Percentiles rank a stretch among this genome's conserved stretches.
phyloP scores from a whole-genome alignment of 495 filamentous ascomycete species.

The Aspergillus panamensis region DNA sequence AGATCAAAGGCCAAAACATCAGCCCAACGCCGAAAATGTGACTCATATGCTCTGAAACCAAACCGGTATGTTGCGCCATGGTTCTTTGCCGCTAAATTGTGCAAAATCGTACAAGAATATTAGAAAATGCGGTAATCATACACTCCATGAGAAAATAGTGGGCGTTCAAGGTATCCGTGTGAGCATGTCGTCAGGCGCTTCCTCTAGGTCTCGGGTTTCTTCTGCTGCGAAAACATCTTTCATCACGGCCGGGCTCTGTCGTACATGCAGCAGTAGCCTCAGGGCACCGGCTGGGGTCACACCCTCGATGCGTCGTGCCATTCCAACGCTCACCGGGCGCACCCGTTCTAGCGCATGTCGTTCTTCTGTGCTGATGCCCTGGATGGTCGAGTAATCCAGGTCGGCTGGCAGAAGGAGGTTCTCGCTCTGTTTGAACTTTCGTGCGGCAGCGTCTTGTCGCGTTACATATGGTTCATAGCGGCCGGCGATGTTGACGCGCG shows the following conservation, averaged over 20 bases:
- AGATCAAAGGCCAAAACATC: too few species aligned
- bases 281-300: slow-evolving; percentile 53
- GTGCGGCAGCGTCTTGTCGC: slow-evolving; percentile 61
- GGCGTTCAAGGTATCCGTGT: slow-evolving; percentile 2
- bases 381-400: slow-evolving; percentile 69
- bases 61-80: neutral
- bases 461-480: slow-evolving; percentile 80
- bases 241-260: slow-evolving; percentile 16
- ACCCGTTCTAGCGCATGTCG: slow-evolving; percentile 62
- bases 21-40: too few species aligned
- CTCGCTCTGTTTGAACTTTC: slow-evolving; percentile 72
- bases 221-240: slow-evolving; percentile 1
- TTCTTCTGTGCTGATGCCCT: slow-evolving; percentile 77
- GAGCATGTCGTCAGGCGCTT: slow-evolving; percentile 22
- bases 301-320: slow-evolving; percentile 85
- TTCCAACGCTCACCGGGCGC: slow-evolving; percentile 77
- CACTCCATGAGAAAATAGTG: neutral
- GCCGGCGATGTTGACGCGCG: slow-evolving; percentile 73
- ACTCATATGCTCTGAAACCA: neutral
- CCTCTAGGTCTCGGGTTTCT: slow-evolving; percentile 3
- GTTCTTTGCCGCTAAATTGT: slow-evolving; percentile 5
- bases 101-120: neutral
- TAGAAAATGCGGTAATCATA: neutral
- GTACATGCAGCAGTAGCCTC: slow-evolving; percentile 44
- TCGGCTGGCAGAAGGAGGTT: slow-evolving; percentile 66